These are phyloP conservation scores for Ceriops decandra DNA, from an alignment of 345 rosid species.

Conservation along the genomic window DNA sequence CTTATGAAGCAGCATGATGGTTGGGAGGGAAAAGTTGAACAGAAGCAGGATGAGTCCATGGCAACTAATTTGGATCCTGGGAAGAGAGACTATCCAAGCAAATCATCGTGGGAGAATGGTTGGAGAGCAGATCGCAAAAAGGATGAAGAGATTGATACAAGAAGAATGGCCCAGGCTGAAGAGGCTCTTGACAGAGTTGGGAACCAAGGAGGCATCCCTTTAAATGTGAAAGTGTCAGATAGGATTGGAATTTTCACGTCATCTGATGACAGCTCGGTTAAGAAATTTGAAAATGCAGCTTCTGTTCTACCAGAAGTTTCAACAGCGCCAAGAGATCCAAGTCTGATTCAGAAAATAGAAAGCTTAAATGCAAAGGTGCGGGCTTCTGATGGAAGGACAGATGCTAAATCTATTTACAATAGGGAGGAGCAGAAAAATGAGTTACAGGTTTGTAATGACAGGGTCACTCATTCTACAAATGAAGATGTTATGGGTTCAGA, in stretches of 20 bases:
- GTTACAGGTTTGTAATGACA: slow-evolving; percentile 33
- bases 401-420: slow-evolving; percentile 29
- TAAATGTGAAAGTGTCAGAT: slow-evolving; percentile 37
- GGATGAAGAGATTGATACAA: slow-evolving; percentile 31
- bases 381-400: slow-evolving; percentile 49
- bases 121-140: slow-evolving; percentile 39
- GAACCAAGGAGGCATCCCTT: slow-evolving; percentile 23
- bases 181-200: slow-evolving; percentile 33
- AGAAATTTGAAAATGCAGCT: slow-evolving; percentile 25
- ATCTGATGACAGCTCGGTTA: slow-evolving; percentile 30
- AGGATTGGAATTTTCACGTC: slow-evolving; percentile 25
- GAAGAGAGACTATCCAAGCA: slow-evolving; percentile 37
- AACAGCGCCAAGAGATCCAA: slow-evolving; percentile 44
- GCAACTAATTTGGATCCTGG: slow-evolving; percentile 33
- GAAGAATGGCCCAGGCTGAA: slow-evolving; percentile 27
- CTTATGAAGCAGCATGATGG: slow-evolving; percentile 73
- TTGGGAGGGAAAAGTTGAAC: slow-evolving; percentile 53
- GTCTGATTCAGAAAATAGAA: slow-evolving; percentile 82
- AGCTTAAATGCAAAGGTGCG: slow-evolving; percentile 77
- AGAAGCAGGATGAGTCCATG: slow-evolving; percentile 43
- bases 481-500: slow-evolving; percentile 35
- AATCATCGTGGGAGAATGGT: slow-evolving; percentile 43
- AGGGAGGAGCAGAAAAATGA: slow-evolving; percentile 45
- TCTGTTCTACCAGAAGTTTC: slow-evolving; percentile 25
- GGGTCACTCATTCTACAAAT: slow-evolving; percentile 27